These are phyloP conservation scores for Crithidia fasciculata DNA, from an alignment of 208 protist species.

Conservation along the genomic window DNA sequence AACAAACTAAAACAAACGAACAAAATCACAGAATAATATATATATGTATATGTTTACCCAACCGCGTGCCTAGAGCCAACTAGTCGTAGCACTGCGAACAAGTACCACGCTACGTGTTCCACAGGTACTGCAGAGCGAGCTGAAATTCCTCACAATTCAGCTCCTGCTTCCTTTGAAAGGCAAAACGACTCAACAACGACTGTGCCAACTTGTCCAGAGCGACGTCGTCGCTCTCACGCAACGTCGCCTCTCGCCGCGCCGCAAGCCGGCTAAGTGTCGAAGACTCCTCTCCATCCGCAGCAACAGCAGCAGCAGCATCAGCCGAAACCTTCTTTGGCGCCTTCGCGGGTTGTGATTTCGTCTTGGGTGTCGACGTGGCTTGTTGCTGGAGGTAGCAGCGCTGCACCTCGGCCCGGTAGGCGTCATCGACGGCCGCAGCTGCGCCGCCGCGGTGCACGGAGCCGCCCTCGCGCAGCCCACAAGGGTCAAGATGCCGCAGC, in stretches of 20 bases:
- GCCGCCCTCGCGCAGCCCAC: slow-evolving; percentile 20
- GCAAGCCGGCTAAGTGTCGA: slow-evolving; percentile 18
- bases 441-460: background rate
- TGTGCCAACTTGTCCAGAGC: slow-evolving; percentile 14
- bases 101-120: slow-evolving; percentile 35
- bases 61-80: no score
- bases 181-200: slow-evolving; percentile 34
- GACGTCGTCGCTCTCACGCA: background rate
- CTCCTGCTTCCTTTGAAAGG: slow-evolving; percentile 40
- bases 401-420: slow-evolving; percentile 25
- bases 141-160: slow-evolving; percentile 77
- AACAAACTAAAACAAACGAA: background rate
- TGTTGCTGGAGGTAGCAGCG: slow-evolving; percentile 25
- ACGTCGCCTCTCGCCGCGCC: background rate
- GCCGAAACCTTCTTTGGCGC: background rate
- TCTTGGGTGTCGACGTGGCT: no score
- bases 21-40: background rate
- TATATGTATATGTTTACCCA: no score
- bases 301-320: background rate
- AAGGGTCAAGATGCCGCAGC: slow-evolving; percentile 14
- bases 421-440: slow-evolving; percentile 2
- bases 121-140: slow-evolving; percentile 57
- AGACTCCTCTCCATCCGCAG: background rate
- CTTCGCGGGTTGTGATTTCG: no score
- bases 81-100: background rate